These are phyloP conservation scores for Coelastrella sp. DNA, from an alignment of 139 green algal species.

Conservation along the genomic window DNA sequence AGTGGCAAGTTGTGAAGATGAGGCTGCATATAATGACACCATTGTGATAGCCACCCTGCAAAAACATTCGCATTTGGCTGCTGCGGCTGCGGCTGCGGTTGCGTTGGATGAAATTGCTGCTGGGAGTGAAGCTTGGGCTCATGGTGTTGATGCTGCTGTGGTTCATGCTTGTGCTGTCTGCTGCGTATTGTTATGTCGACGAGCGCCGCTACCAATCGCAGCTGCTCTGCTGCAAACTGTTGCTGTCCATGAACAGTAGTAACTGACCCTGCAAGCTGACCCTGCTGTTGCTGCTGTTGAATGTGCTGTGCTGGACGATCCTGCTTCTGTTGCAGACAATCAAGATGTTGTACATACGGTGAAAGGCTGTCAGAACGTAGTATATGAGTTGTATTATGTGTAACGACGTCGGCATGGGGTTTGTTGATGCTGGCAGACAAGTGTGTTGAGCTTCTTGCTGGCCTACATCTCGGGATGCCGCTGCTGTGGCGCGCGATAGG, in stretches of 20 bases:
- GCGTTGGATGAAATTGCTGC: too few species aligned
- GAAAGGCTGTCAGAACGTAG: too few species aligned
- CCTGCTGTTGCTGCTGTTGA: background rate
- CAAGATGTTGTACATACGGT: too few species aligned
- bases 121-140: too few species aligned
- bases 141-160: too few species aligned
- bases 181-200: background rate
- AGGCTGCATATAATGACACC: background rate
- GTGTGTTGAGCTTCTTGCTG: background rate
- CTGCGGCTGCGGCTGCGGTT: background rate
- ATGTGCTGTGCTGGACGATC: background rate
- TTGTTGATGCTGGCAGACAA: background rate
- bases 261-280: background rate
- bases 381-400: too few species aligned
- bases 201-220: background rate
- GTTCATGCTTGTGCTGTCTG: too few species aligned
- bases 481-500: too few species aligned
- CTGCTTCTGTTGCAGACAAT: background rate
- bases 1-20: background rate
- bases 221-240: background rate
- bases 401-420: too few species aligned
- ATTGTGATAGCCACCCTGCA: background rate
- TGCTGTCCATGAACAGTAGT: background rate
- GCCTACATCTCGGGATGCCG: too few species aligned
- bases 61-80: background rate